Evolutionary conservation across 2,329 filamentous ascomycete genomes (phyloP), one percentile per base, ranked within the genome.

Genomic region (Diplodia mutila): DNA sequence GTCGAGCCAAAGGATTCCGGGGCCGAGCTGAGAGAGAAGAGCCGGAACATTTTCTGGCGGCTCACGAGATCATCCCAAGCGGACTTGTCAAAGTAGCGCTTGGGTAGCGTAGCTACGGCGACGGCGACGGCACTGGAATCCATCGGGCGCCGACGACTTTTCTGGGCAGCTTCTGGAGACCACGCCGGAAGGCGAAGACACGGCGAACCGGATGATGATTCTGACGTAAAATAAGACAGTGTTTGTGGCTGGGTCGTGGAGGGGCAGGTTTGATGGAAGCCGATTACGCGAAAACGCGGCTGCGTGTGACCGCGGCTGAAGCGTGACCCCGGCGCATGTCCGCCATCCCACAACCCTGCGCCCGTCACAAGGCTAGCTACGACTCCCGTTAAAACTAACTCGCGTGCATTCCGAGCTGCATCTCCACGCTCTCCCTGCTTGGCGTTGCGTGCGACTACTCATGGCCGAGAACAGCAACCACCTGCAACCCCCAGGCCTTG

Each of bases 1-100:
- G 67, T 71, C 27, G 72, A 73, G 4, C 68, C 70, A 63, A 72
- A 73, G 7, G 68, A 69, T 4, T 69, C 61, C 0, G 72, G 72
- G 11, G 68, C 67, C 14, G 61, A 39, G 37, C 64, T 69, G 23
- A 73, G 70, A 23, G 71, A 69, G 21, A 68, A 54, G 3, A 73
- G 68, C 48, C 72, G 71, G 18, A 72, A 63, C n/a, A 37, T 49
- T 59, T 70, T 72, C 21, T 71, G 69, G 21, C 59, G 67, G 4
- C 48, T 23, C 39, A 71, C 52, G 7, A 72, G 54, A 12, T 65
- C 23, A 21, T 65, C 57, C 70, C 70, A 71, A 2, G 66, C 54
- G 23, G 49, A 4, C 8, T 67, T 29, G 61, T 71, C 39, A 21
- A 32, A 46, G 64, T 69, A 70, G 32, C 48, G 29, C 37, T 65